Conservation (phyloP, 257 asterid species). For the Gentiana straminea region DNA sequence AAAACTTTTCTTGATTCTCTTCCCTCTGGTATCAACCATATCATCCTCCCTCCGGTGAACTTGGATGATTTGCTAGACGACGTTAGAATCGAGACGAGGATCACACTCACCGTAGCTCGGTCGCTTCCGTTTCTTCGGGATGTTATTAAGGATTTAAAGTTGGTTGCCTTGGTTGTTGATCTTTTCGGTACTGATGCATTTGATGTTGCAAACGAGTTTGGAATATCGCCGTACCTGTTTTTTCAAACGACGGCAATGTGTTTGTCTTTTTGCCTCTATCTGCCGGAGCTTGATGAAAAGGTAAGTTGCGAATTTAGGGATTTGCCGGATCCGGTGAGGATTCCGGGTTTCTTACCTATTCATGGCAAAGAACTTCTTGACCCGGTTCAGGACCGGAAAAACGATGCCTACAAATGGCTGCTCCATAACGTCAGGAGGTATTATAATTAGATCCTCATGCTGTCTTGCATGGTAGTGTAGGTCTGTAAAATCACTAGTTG, state of each 20-base stretch:
- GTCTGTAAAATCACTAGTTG: no score
- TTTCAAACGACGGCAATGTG: constrained; percentile 25
- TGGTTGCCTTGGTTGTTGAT: no score
- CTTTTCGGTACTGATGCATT: no score
- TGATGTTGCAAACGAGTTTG: no score
- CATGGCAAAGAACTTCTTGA: constrained; percentile 18
- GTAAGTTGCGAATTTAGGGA: constrained; percentile 26
- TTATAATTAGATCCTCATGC: no score
- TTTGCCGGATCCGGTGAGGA: constrained; percentile 19
- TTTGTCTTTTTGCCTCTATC: constrained; percentile 17
- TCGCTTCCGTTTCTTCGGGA: not conserved
- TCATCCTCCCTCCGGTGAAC: no score
- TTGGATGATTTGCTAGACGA: no score
- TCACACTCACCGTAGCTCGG: constrained; percentile 15
- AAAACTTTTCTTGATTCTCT: no score
- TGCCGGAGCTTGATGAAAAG: constrained; percentile 6
- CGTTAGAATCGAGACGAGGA: constrained; percentile 3
- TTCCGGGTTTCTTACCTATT: constrained; percentile 24
- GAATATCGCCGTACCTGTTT: constrained; percentile 4
- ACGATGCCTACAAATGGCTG: constrained; percentile 34
- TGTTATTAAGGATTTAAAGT: no score
- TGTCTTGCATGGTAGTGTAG: no score
- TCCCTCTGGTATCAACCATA: no score
- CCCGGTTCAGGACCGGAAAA: constrained; percentile 21
- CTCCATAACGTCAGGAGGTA: constrained; percentile 16